Evolutionary conservation across 1,139 yeast genomes (phyloP), one percentile per base, ranked within the genome.

Genomic region (Pichia sp.): DNA sequence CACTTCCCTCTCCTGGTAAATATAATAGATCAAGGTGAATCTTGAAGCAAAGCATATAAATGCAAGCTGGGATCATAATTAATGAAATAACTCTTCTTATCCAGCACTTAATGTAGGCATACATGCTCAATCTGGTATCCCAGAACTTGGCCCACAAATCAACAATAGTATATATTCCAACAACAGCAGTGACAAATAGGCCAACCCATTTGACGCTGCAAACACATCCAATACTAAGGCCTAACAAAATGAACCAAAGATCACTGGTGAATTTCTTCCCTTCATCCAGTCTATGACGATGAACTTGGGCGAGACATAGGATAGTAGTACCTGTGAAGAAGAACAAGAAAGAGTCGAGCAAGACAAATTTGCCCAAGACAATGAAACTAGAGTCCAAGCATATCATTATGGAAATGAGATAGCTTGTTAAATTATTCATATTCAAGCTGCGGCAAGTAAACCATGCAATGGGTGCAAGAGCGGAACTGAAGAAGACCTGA

Each of bases 151-250:
- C 66, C 64, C 78, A 68, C 39, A 91, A 67, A 49, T 91, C 97
- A 41, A 72, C 70, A 11, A 83, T 59, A 4, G 87, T 82, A 63
- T 87, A 91, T n/a, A 84, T 46, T 1, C 99, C 99, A 37, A 88
- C 83, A 18, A 88, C 63, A 0, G 74, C 71, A 9, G 96, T 93
- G 30, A 83, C 77, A 54, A 91, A 87, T 33, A 88, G 60, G 5
- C 98, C 98, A 16, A 91, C 97, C 96, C 95, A 86, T 62, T 91
- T 91, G 28, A 88, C 94, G 34, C 94, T 77, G 49, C 88, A 80
- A 12, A 88, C 97, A 58, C 95, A 84, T 1, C 98, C 99, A 46
- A 93, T 74, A 10, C 87, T 74, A 6, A 82, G 42, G 7, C 98
- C 98, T 2, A 93, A 76, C 14, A 79, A 50, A 5, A 69, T 34